Evolutionary conservation across 2,329 filamentous ascomycete species (phyloP).

Genomic region (Paraphoma chrysanthemicola): DNA sequence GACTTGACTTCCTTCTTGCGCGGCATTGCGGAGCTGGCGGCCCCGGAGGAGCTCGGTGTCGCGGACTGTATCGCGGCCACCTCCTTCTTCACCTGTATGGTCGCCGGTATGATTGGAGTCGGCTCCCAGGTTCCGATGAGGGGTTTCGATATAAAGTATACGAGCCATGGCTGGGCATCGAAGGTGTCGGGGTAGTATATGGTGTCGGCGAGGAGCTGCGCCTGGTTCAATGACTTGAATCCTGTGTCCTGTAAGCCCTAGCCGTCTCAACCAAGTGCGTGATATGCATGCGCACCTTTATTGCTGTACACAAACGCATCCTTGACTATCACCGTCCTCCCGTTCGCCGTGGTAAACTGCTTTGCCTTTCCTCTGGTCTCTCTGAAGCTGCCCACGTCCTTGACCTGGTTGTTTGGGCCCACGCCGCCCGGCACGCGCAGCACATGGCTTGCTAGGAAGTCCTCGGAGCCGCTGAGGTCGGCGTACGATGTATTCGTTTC

Average conservation of each 20-base stretch:
- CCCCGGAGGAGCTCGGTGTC: conserved; percentile 25
- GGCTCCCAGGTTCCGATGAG: conserved; percentile 85
- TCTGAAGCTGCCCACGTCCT: conserved; percentile 66
- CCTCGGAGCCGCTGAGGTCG: conserved; percentile 86
- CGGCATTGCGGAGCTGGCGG: conserved; percentile 54
- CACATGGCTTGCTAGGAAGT: conserved; percentile 97
- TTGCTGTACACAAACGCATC: conserved; percentile 93
- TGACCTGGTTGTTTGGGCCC: conserved; percentile 54
- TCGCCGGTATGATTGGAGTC: conserved; percentile 72
- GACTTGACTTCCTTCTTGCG: conserved; percentile 90
- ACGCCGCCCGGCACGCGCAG: conserved; percentile 74
- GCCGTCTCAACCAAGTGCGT: neutral
- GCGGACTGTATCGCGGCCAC: conserved; percentile 8
- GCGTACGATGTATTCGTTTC: conserved; percentile 79
- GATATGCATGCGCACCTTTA: conserved; percentile 69
- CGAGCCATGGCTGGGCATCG: conserved; percentile 90
- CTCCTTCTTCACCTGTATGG: conserved; percentile 28
- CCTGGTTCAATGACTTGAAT: conserved; percentile 90
- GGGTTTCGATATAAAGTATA: conserved; percentile 94
- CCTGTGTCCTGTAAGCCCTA: conserved; percentile 58
- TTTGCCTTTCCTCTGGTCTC: conserved; percentile 93
- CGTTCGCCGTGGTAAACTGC: conserved; percentile 91
- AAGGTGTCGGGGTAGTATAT: conserved; percentile 90
- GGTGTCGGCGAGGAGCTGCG: conserved; percentile 81
- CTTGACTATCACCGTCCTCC: conserved; percentile 91